These are phyloP conservation scores for Acrocalymma vagum DNA, from an alignment of 2,329 filamentous ascomycete genomes.

Conservation along the genomic window DNA sequence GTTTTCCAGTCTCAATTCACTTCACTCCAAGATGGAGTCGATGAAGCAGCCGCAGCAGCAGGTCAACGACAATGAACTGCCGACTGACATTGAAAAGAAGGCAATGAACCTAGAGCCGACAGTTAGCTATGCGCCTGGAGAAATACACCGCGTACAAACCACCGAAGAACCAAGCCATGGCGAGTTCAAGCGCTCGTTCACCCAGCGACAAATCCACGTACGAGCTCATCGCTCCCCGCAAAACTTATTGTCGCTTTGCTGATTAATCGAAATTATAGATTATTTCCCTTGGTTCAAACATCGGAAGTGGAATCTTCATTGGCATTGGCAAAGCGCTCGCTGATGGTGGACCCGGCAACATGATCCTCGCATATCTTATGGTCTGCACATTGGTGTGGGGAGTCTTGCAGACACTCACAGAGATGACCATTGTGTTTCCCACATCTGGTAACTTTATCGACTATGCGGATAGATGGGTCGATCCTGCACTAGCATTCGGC, in stretches of 20 bases:
- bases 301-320: constrained; percentile 45
- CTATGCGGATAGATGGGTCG: constrained; percentile 41
- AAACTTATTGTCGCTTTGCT: too few species aligned
- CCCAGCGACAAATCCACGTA: constrained; percentile 19
- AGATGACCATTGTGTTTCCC: constrained; percentile 45
- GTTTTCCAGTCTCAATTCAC: too few species aligned
- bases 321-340: constrained; percentile 36
- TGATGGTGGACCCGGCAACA: constrained; percentile 25
- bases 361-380: constrained; percentile 35
- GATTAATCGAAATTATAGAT: too few species aligned
- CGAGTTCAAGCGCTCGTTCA: constrained; percentile 8
- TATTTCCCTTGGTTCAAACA: constrained; percentile 37
- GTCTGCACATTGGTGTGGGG: constrained; percentile 33
- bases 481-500: constrained; percentile 66
- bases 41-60: too few species aligned
- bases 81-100: too few species aligned
- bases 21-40: too few species aligned
- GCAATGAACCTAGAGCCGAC: too few species aligned
- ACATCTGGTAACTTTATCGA: constrained; percentile 19
- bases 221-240: too few species aligned
- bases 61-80: too few species aligned
- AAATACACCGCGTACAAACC: too few species aligned
- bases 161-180: constrained; percentile 5
- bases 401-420: constrained; percentile 35
- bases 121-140: too few species aligned